Evolutionary conservation across 2,329 filamentous ascomycete genomes (phyloP), one percentile per base, ranked within the genome.

Genomic region (Penicillium sumatraense): DNA sequence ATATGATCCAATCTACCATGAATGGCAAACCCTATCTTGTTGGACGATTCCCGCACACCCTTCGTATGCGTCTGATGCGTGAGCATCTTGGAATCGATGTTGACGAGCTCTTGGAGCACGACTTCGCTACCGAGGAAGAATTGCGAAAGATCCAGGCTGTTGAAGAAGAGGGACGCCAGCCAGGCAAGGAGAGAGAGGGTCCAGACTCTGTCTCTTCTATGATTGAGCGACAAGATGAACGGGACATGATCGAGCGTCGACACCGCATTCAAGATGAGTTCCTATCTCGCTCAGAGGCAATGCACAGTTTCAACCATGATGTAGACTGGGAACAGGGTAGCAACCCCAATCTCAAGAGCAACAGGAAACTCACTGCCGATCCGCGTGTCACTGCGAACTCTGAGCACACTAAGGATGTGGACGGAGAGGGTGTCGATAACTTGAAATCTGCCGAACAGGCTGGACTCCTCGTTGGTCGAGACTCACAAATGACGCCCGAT

Each of bases 31-130:
- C 92, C 5, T 99, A 96, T 72, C 86, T 88, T 53, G 95, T 98
- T 31, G 93, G 92, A 40, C 87, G 91, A 23, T 99, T 97, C 73
- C 90, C 95, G 5, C 93, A 98, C 72, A 95, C 91, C 0, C 83
- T 99, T 49, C 91, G 95, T 26, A 87, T 97, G 79, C 89, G 95
- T 23, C 81, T 98, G 46, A 98, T 98, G 95, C 86, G 93, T 59
- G 95, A 99, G 75, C 95, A 99, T 77, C 81, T 99, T 26, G 95
- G 95, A n/a, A 80, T 98, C 35, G 93, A 98, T 68, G 91, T 96
- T 3, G 95, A 99, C 72, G 90, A 91, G 67, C 88, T 97, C 56
- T 86, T 90, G 68, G 91, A 95, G 68, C 86, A 93, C 58, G 88
- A 92, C 62, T 83, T 88, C 48, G 82, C 85, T 62, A 84, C 85